A percentile compares a stretch with the other conserved stretches of the same genome.
phyloP scores from a whole-genome alignment of 2,329 filamentous ascomycete genomes.

The Aspergillus sojae region DNA sequence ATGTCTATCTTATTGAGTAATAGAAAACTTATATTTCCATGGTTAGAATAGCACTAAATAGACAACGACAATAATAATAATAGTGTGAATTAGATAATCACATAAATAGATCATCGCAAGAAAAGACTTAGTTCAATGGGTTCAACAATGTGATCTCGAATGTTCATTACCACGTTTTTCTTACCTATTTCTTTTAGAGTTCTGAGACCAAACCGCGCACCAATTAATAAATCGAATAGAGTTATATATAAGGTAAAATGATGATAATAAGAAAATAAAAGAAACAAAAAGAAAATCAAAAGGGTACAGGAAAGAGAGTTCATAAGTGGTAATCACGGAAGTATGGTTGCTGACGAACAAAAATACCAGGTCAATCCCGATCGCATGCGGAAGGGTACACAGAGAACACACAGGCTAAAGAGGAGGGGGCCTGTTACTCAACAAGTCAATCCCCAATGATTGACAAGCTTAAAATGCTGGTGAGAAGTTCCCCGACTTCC shows the following conservation, averaged over 20 bases:
- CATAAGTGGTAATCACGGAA: background rate
- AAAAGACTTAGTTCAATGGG: background rate
- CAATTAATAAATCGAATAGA: background rate
- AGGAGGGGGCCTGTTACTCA: background rate
- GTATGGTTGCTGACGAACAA: background rate
- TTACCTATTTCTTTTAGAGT: background rate
- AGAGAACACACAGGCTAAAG: background rate
- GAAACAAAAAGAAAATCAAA: background rate
- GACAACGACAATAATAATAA: background rate
- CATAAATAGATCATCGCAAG: background rate
- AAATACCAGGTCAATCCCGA: background rate
- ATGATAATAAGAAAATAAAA: background rate
- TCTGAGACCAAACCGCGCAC: background rate
- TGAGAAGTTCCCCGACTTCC: constrained; percentile 9
- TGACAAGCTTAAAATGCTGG: constrained; percentile 22
- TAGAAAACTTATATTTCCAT: background rate
- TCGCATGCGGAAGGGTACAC: background rate
- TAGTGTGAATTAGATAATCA: background rate
- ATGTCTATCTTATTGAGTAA: background rate
- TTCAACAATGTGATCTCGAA: background rate
- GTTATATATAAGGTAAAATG: background rate
- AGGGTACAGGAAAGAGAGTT: background rate
- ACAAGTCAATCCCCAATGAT: constrained; percentile 1
- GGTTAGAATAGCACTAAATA: background rate
- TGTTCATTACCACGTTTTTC: background rate